These are phyloP conservation scores for Alternaria sp. DNA, from an alignment of 2,329 filamentous ascomycete species.

Conservation along the genomic window DNA sequence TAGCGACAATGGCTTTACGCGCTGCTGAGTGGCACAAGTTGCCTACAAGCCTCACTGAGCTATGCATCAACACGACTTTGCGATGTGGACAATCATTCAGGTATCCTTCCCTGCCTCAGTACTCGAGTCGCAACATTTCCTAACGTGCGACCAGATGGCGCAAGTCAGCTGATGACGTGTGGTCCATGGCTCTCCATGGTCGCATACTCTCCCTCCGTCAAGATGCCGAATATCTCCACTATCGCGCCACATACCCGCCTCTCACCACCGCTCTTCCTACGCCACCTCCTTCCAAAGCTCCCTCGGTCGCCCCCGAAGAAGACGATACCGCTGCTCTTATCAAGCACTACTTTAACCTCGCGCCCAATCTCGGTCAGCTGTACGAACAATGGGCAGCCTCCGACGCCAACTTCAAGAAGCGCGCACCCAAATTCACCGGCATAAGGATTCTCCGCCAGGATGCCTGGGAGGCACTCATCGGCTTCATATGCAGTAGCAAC, in stretches of 20 bases:
- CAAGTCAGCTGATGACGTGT: slow-evolving; percentile 78
- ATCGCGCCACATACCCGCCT: slow-evolving; percentile 69
- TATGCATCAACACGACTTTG: slow-evolving; percentile 93
- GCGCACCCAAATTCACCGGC: slow-evolving; percentile 85
- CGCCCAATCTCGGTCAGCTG: slow-evolving; percentile 73
- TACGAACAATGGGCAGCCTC: slow-evolving; percentile 87
- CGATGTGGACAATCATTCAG: slow-evolving; percentile 94
- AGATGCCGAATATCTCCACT: slow-evolving; percentile 78
- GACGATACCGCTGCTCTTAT: slow-evolving; percentile 80
- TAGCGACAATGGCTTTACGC: slow-evolving; percentile 51
- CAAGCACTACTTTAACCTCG: slow-evolving; percentile 85
- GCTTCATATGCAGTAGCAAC: slow-evolving; percentile 98
- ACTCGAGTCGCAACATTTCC: slow-evolving; percentile 2
- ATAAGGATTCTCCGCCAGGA: slow-evolving; percentile 93
- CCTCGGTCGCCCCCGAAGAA: slow-evolving; percentile 38
- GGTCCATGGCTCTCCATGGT: slow-evolving; percentile 86
- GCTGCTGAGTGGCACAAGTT: slow-evolving; percentile 86
- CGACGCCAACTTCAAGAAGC: slow-evolving; percentile 87
- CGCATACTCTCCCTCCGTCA: slow-evolving; percentile 86
- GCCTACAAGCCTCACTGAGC: slow-evolving; percentile 79
- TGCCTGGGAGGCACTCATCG: slow-evolving; percentile 91
- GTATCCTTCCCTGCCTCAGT: slow-evolving; percentile 44
- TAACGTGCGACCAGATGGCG: slow-evolving; percentile 70
- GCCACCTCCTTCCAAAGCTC: slow-evolving; percentile 48
- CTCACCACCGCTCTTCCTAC: slow-evolving; percentile 44